phyloP scores from a whole-genome alignment of 257 asterid species.

The Nicotiana otophora region DNA sequence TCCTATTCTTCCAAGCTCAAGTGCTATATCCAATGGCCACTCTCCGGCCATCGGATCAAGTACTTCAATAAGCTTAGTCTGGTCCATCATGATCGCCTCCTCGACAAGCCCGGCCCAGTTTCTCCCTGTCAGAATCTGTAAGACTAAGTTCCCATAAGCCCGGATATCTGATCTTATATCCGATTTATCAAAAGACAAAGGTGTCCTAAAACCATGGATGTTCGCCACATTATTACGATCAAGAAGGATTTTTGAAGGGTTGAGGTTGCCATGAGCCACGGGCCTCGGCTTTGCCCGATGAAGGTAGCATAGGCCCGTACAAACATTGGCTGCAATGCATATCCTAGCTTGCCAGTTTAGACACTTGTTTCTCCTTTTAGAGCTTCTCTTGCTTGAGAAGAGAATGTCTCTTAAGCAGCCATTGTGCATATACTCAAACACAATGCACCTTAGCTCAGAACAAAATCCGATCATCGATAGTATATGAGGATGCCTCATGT shows the following conservation, averaged over 20 bases:
- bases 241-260: slow-evolving; percentile 56
- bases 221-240: slow-evolving; percentile 43
- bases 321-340: slow-evolving; percentile 49
- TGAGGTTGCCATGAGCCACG: slow-evolving; percentile 49
- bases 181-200: slow-evolving; percentile 10
- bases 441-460: slow-evolving; percentile 50
- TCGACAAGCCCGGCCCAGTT: slow-evolving; percentile 27
- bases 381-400: slow-evolving; percentile 33
- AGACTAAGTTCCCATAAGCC: slow-evolving; percentile 50
- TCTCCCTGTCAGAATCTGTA: slow-evolving; percentile 59
- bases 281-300: slow-evolving; percentile 56
- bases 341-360: slow-evolving; percentile 54
- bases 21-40: slow-evolving; percentile 72
- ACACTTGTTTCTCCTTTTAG: slow-evolving; percentile 19
- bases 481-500: slow-evolving; percentile 51
- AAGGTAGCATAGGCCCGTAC: slow-evolving; percentile 53
- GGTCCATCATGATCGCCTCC: slow-evolving; percentile 28
- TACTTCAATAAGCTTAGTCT: slow-evolving; percentile 12
- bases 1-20: slow-evolving; percentile 49
- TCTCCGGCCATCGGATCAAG: slow-evolving; percentile 43
- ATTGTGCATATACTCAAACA: slow-evolving; percentile 50
- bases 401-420: slow-evolving; percentile 51
- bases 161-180: slow-evolving; percentile 33
- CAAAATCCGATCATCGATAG: slow-evolving; percentile 59
- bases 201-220: slow-evolving; percentile 26